Percentiles rank a stretch among this genome's conserved stretches.
Conservation (phyloP, 164 flowering plant genomes). For the Cinnamomum micranthum region DNA sequence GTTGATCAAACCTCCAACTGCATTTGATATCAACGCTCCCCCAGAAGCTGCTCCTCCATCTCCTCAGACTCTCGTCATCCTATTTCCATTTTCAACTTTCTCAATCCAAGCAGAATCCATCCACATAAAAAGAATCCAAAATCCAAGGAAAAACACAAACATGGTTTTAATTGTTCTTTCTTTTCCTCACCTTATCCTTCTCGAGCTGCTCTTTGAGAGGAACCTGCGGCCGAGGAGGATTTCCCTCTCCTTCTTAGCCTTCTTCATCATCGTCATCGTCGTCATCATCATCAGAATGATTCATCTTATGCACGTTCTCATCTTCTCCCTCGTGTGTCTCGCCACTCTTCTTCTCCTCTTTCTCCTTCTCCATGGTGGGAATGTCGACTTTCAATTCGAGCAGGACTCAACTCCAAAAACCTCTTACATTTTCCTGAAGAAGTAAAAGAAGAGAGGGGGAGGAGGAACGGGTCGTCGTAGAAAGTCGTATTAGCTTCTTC, state of each 20-base stretch:
- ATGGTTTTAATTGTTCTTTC: neutral
- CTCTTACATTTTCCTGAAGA: conserved; percentile 21
- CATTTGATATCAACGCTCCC: conserved; percentile 38
- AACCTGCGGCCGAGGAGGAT: conserved; percentile 35
- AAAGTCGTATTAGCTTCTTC: neutral
- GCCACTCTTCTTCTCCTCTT: conserved; percentile 9
- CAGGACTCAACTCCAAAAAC: conserved; percentile 26
- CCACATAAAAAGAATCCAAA: neutral
- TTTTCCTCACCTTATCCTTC: conserved; percentile 38
- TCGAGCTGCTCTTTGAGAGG: conserved; percentile 51
- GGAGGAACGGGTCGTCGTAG: neutral
- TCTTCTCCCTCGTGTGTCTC: conserved; percentile 2
- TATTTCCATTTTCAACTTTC: neutral
- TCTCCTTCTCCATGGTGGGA: conserved; percentile 22
- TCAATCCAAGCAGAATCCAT: neutral
- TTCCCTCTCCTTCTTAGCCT: conserved; percentile 4
- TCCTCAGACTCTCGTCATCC: conserved; percentile 54
- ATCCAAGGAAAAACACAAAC: neutral
- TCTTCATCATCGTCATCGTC: conserved; percentile 30
- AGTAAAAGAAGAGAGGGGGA: neutral
- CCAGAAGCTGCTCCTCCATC: conserved; percentile 55
- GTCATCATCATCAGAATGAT: conserved; percentile 17
- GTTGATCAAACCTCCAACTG: conserved; percentile 36
- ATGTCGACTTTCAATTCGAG: conserved; percentile 22
- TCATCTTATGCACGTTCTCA: conserved; percentile 9